Evolutionary conservation across 257 asterid species (phyloP), one percentile per base, ranked within the genome.

Genomic region (Lycium barbarum): DNA sequence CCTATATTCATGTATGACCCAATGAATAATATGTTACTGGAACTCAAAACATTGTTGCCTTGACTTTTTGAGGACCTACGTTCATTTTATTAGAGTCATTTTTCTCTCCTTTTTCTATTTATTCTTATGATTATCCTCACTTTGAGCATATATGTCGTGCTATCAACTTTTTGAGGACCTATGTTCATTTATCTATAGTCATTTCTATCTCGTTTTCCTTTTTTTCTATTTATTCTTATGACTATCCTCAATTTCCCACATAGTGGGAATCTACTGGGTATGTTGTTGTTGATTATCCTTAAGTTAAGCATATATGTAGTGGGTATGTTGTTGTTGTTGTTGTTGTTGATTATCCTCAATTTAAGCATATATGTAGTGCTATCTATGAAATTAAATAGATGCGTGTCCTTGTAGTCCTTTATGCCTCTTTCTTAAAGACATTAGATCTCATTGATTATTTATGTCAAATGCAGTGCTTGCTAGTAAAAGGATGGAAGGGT

Each of bases 401-500:
- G 79, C 79, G 40, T 70, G n/a, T 38, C 33, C 26, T 70, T 70
- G 79, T 4, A 70, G 49, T 40, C 54, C 33, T 70, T 40, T 70
- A 70, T 38, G 14, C 14, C 54, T 38, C 54, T 70, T 70, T 70
- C 79, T 70, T 40, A 70, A 70, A 17, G 33, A 18, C 79, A 40
- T 17, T 40, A 38, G 79, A 70, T 82, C 65, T 47, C 54, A 83
- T 79, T 14, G 65, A 12, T 49, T 15, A 35, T 79, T 68, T 83
- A 17, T 83, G 70, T 18, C 38, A 49, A 82, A 71, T 63, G 72
- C 92, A 94, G 98, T 94, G 98, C 90, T 81, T 94, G 81, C 89
- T 94, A 81, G 98, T 93, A 84, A 94, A 93, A 89, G 98, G 97
- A 76, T 94, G 98, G 98, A 94, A 94, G 87, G 98, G 98, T 68